phyloP scores from a whole-genome alignment of 345 rosid genomes.

The Linum lewisii region DNA sequence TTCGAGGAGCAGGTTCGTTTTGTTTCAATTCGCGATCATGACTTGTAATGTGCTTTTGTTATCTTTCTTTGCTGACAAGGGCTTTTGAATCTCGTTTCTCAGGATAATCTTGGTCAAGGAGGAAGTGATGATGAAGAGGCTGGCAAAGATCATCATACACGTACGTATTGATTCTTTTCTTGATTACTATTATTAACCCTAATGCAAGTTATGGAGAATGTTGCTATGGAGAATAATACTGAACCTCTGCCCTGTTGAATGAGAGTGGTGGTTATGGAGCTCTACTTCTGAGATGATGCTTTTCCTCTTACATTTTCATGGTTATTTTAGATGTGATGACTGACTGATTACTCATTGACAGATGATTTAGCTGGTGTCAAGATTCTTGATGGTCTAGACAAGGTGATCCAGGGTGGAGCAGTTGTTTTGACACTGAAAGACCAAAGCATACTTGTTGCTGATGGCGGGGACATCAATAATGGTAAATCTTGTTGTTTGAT shows the following conservation, averaged over 20 bases:
- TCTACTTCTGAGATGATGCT: too few species aligned
- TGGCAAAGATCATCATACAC: conserved; percentile 21
- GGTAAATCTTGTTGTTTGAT: conserved; percentile 35
- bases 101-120: conserved; percentile 70
- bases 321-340: too few species aligned
- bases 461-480: conserved; percentile 80
- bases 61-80: conserved; percentile 7
- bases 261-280: too few species aligned
- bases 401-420: conserved; percentile 90
- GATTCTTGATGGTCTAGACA: conserved; percentile 87
- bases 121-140: conserved; percentile 65
- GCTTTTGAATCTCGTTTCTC: conserved; percentile 16
- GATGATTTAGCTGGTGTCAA: conserved; percentile 75
- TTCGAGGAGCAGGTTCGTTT: conserved; percentile 93
- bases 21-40: conserved; percentile 2
- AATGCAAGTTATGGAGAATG: too few species aligned
- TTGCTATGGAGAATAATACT: too few species aligned
- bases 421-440: conserved; percentile 93
- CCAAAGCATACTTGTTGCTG: conserved; percentile 73
- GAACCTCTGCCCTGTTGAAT: too few species aligned
- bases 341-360: conserved; percentile 27
- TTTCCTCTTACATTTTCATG: too few species aligned
- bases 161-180: conserved; percentile 33
- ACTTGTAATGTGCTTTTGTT: conserved; percentile 12
- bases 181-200: too few species aligned